These are phyloP conservation scores for Aspergillus carbonarius DNA, from an alignment of 2,329 filamentous ascomycete genomes.

Conservation along the genomic window DNA sequence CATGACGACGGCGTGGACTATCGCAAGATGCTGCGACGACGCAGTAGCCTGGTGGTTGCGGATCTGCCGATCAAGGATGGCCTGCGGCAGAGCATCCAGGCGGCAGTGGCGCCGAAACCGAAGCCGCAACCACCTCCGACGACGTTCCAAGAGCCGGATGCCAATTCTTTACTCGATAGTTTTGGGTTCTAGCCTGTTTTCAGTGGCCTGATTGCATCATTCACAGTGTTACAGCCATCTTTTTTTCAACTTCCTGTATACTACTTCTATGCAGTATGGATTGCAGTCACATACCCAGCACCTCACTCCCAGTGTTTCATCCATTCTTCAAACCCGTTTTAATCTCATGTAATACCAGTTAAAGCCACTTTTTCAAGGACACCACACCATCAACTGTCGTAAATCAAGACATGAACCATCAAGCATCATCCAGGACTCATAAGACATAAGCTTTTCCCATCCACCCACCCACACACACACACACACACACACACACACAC, in stretches of 20 bases:
- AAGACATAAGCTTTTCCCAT: background rate
- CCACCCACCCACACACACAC: background rate
- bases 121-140: constrained; percentile 64
- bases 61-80: constrained; percentile 56
- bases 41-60: constrained; percentile 76
- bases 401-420: background rate
- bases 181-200: constrained; percentile 71
- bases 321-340: no score
- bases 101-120: constrained; percentile 27
- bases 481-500: no score
- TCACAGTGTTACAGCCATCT: no score
- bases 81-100: constrained; percentile 40
- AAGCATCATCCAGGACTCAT: background rate
- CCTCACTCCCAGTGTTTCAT: no score
- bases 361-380: no score
- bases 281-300: no score
- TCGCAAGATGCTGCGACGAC: constrained; percentile 65
- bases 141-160: constrained; percentile 89
- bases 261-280: no score
- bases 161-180: constrained; percentile 81
- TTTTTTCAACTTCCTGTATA: no score
- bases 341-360: no score
- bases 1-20: constrained; percentile 53
- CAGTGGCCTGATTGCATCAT: background rate
- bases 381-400: no score